Evolutionary conservation across 176 grass and related monocot genomes (phyloP).

Genomic region (Aechmea fasciata): DNA sequence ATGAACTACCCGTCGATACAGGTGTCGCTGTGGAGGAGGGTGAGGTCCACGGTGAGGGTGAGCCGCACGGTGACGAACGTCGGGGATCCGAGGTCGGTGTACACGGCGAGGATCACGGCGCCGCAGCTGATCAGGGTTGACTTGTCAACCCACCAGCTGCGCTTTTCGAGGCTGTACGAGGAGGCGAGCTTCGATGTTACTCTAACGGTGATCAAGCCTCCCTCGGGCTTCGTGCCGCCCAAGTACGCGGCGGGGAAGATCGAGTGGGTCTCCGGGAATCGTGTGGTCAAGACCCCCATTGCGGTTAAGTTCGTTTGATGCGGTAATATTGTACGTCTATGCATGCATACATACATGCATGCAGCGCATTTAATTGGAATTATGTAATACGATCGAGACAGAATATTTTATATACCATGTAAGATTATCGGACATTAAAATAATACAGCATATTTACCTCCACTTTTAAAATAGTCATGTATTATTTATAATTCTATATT

Average conservation of each 20-base stretch:
- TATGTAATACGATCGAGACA: too few relatives aligned
- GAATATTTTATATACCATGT: too few relatives aligned
- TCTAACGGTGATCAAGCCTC: not conserved
- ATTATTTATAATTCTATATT: too few relatives aligned
- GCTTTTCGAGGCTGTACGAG: not conserved
- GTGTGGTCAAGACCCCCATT: not conserved
- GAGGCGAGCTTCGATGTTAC: not conserved
- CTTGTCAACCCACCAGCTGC: not conserved
- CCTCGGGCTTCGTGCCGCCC: not conserved
- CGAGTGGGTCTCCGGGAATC: not conserved
- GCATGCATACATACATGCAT: not conserved
- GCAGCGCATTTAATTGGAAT: too few relatives aligned
- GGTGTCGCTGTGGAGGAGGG: not conserved
- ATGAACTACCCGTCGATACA: conserved; percentile 15
- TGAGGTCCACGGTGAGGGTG: not conserved
- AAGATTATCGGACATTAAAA: too few relatives aligned
- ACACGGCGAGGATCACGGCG: not conserved
- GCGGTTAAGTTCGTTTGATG: not conserved
- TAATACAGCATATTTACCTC: too few relatives aligned
- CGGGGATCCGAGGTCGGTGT: not conserved
- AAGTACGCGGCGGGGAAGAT: not conserved
- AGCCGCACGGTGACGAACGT: conserved; percentile 6
- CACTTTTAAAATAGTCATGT: too few relatives aligned
- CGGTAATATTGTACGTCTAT: too few relatives aligned
- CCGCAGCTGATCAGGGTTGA: not conserved